These are phyloP conservation scores for Chlorella sp. DNA, from an alignment of 139 green algal genomes.

Conservation along the genomic window DNA sequence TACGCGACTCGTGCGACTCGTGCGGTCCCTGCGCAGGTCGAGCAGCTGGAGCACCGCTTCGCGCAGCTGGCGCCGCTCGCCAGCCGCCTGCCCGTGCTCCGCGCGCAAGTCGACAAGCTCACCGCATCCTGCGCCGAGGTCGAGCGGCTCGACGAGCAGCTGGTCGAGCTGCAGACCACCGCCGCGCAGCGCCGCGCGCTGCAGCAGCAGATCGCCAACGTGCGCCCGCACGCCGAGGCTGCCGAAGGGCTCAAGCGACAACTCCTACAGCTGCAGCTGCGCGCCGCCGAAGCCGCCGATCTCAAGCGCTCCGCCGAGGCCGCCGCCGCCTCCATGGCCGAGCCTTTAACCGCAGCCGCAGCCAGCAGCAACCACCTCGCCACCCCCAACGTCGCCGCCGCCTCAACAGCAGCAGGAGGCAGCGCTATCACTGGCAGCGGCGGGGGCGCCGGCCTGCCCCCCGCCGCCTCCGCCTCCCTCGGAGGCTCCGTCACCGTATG, in stretches of 20 bases:
- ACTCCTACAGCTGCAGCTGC: conserved; percentile 1
- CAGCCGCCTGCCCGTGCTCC: conserved; percentile 11
- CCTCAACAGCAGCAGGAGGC: too few relatives aligned
- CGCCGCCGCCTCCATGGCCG: too few relatives aligned
- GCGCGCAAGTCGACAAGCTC: conserved; percentile 8
- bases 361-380: too few relatives aligned
- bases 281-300: too few relatives aligned
- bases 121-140: conserved; percentile 2
- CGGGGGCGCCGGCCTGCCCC: too few relatives aligned
- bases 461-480: too few relatives aligned
- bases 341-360: too few relatives aligned
- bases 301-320: too few relatives aligned
- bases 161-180: background rate
- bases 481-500: too few relatives aligned
- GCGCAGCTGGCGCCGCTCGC: conserved; percentile 10
- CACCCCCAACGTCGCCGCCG: too few relatives aligned
- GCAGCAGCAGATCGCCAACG: background rate
- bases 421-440: too few relatives aligned
- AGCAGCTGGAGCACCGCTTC: conserved; percentile 14
- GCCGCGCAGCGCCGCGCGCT: background rate
- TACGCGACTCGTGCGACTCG: too few relatives aligned
- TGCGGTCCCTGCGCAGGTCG: conserved; percentile 2
- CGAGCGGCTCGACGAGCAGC: conserved; percentile 1
- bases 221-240: background rate
- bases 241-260: background rate